Evolutionary conservation across 2,329 filamentous ascomycete genomes (phyloP).

Genomic region (Fusarium kyushuense): DNA sequence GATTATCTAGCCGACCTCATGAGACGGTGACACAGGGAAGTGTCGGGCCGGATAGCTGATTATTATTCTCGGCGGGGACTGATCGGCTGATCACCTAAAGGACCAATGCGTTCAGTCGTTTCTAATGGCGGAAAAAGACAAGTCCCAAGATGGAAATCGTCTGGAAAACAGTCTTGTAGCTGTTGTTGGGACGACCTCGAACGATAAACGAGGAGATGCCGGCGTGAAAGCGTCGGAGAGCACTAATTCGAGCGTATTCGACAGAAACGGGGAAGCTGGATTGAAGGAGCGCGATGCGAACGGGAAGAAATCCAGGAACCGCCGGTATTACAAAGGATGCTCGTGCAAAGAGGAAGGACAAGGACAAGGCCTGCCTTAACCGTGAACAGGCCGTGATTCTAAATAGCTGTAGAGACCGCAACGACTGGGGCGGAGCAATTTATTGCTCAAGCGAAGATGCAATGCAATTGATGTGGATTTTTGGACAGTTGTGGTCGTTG

Average conservation of each 20-base stretch:
- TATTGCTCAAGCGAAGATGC: constrained; percentile 42
- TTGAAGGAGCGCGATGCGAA: constrained; percentile 48
- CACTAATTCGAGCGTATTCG: constrained; percentile 40
- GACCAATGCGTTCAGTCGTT: constrained; percentile 39
- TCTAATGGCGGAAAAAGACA: constrained; percentile 34
- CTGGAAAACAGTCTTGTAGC: constrained; percentile 31
- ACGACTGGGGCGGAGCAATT: constrained; percentile 38
- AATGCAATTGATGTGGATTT: constrained; percentile 43
- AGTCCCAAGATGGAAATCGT: constrained; percentile 22
- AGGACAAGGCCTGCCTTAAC: constrained; percentile 38
- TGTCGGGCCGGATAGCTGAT: constrained; percentile 47
- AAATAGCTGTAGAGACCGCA: constrained; percentile 34
- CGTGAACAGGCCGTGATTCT: constrained; percentile 38
- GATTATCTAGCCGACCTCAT: constrained; percentile 75
- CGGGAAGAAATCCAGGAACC: constrained; percentile 48
- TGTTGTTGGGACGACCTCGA: constrained; percentile 25
- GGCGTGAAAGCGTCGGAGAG: constrained; percentile 35
- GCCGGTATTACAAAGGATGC: constrained; percentile 53
- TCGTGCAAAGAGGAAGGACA: constrained; percentile 45
- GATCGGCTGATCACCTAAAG: constrained; percentile 24
- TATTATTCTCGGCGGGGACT: constrained; percentile 44
- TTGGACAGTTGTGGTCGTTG: constrained; percentile 41
- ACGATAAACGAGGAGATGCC: constrained; percentile 29
- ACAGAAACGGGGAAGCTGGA: constrained; percentile 40
- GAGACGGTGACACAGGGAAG: constrained; percentile 46